Percentiles rank a stretch among this genome's conserved stretches.
These are phyloP conservation scores for Exsudoporus floridanus DNA, from an alignment of 1,284 basidiomycete species.

Conservation along the genomic window DNA sequence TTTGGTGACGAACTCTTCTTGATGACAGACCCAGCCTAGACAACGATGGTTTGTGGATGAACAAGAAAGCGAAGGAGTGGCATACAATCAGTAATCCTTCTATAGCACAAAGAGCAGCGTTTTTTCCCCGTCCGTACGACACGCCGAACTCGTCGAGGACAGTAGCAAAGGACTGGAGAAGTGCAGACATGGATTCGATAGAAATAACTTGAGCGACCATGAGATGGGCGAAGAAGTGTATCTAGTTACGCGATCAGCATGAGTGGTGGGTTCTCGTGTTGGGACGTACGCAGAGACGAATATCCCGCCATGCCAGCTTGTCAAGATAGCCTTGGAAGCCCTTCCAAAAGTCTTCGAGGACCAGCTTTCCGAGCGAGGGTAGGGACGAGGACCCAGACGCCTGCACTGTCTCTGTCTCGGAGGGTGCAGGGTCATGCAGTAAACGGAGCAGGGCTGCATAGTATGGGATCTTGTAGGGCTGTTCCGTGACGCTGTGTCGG, in stretches of 20 bases:
- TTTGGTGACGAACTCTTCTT: slow-evolving; percentile 50
- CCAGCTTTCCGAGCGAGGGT: slow-evolving; percentile 64
- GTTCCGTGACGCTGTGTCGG: slow-evolving; percentile 68
- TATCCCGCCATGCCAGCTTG: slow-evolving; percentile 85
- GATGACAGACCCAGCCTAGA: slow-evolving; percentile 59
- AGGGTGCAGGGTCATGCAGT: slow-evolving; percentile 53
- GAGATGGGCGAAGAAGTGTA: slow-evolving; percentile 88
- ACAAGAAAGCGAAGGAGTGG: background rate
- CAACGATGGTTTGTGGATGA: background rate
- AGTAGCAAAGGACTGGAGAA: slow-evolving; percentile 78
- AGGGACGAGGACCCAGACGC: slow-evolving; percentile 33
- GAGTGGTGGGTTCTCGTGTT: background rate
- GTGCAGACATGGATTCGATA: slow-evolving; percentile 69
- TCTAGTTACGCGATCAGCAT: slow-evolving; percentile 44
- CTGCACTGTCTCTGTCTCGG: slow-evolving; percentile 34
- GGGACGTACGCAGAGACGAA: slow-evolving; percentile 73
- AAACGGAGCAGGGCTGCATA: slow-evolving; percentile 80
- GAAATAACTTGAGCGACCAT: slow-evolving; percentile 75
- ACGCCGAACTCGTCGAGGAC: slow-evolving; percentile 91
- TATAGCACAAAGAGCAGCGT: slow-evolving; percentile 81
- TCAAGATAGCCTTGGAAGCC: slow-evolving; percentile 85
- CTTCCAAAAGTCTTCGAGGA: slow-evolving; percentile 88
- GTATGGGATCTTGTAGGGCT: slow-evolving; percentile 89
- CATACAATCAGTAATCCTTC: slow-evolving; percentile 83
- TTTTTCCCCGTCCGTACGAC: slow-evolving; percentile 81